phyloP scores from a whole-genome alignment of 306 rosid species.

The Cucumis melo region DNA sequence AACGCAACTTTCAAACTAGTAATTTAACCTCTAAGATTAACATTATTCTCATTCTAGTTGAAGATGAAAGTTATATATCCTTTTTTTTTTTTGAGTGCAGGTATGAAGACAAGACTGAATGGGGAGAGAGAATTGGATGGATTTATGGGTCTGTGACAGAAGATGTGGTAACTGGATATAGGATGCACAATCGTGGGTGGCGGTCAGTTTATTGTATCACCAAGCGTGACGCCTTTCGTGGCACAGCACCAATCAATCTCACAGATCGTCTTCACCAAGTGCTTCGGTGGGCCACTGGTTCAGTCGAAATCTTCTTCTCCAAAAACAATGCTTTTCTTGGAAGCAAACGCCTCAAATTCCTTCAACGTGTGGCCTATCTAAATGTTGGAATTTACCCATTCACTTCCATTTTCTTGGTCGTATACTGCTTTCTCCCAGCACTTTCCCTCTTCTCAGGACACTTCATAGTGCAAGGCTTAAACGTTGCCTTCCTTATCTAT shows the following conservation, averaged over 20 bases:
- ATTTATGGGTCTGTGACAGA: constrained; percentile 83
- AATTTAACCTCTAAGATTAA: background rate
- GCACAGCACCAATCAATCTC: constrained; percentile 76
- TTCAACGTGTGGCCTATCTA: constrained; percentile 64
- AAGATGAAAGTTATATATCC: background rate
- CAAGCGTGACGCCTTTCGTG: constrained; percentile 70
- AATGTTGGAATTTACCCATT: constrained; percentile 74
- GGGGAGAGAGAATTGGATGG: constrained; percentile 86
- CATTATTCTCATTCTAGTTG: background rate
- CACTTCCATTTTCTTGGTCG: constrained; percentile 55
- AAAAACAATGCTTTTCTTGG: constrained; percentile 63
- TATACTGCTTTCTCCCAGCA: constrained; percentile 69
- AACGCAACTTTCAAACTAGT: too few relatives aligned
- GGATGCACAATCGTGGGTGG: constrained; percentile 98
- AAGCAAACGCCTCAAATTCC: constrained; percentile 62
- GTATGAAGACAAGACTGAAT: constrained; percentile 81
- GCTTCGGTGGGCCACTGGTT: constrained; percentile 82
- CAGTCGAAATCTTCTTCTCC: constrained; percentile 79
- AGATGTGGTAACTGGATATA: constrained; percentile 72
- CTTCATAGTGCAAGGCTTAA: constrained; percentile 55
- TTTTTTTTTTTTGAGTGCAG: constrained; percentile 9
- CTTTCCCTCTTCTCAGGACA: constrained; percentile 54
- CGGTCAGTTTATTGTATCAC: constrained; percentile 72
- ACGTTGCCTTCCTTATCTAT: constrained; percentile 34
- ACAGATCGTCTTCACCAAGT: constrained; percentile 79